Evolutionary conservation across 1,139 yeast genomes (phyloP), one percentile per base, ranked within the genome.

Genomic region (Tardiomyces blankii): DNA sequence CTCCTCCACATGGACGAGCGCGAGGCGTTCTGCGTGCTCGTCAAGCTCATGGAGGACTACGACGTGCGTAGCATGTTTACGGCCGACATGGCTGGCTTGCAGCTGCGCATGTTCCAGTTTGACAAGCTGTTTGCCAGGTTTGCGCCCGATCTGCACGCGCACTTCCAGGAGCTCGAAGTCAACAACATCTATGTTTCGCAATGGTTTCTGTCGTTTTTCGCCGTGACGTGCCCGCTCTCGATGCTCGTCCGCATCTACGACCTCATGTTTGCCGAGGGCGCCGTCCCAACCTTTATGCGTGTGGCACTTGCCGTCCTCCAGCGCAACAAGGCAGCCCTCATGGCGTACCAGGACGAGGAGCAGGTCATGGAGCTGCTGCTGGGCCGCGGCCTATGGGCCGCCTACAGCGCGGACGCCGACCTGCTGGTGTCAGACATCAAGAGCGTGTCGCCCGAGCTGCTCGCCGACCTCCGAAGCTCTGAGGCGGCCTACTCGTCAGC

Each of bases 171-270:
- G 2, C 56, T 69, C 32, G 65, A 58, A 2, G 60, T 66, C 30
- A 57, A 57, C 44, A 51, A 59, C 38, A 61, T 65, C 47, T 66
- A 64, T 45, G 68, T 66, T 2, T 59, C 66, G 44, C 86, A 80
- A 57, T 80, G 87, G 87, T 80, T 83, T 72, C 59, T 80, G 48
- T 76, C 84, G 1, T 74, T 80, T 54, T 73, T 73, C 55, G 78
- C 83, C 1, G 78, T 78, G 38, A 81, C 82, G 43, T 72, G 81
- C 21, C 86, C 71, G 43, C 71, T 65, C 61, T 72, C 48, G 56
- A 78, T 63, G 70, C 71, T 63, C 61, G 75, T 67, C 53, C 76
- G 66, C 61, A 70, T 60, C 64, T 80, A 73, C 73, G 84, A 69
- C 65, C 67, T 66, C 60, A 76, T 67, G 50, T 59, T 80, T 49